Percentiles rank a stretch among this genome's conserved stretches.
Conservation (phyloP, 202 grass and related monocot genomes). For the Miscanthus sacchariflorus region DNA sequence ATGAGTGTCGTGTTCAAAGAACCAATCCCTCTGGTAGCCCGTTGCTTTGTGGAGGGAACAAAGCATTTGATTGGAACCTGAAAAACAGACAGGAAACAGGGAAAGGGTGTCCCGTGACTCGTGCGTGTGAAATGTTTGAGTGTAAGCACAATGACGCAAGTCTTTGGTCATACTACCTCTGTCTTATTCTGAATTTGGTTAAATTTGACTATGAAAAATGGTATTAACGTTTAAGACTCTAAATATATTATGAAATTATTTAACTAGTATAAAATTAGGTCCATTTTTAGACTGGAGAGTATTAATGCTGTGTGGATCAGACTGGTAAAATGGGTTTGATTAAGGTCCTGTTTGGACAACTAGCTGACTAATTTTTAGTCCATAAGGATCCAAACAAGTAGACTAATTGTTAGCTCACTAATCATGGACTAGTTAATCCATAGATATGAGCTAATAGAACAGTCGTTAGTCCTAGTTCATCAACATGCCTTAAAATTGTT, state of each 20-base stretch:
- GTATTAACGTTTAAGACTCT: neutral
- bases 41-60: conserved; percentile 24
- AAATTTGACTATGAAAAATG: neutral
- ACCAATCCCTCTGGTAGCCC: conserved; percentile 2
- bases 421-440: too few species aligned
- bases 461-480: too few species aligned
- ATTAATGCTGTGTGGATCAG: neutral
- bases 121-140: conserved; percentile 7
- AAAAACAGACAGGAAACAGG: conserved; percentile 1
- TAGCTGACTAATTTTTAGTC: too few species aligned
- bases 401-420: too few species aligned
- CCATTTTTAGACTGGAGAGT: neutral
- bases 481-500: neutral
- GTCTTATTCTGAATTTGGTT: neutral
- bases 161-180: conserved; percentile 2
- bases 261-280: neutral
- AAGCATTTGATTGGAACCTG: conserved; percentile 24
- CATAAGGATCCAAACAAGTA: too few species aligned
- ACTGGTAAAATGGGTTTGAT: neutral
- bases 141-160: neutral
- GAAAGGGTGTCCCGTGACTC: neutral
- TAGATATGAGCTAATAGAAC: too few species aligned
- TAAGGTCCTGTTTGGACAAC: neutral
- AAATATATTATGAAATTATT: neutral
- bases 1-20: conserved; percentile 10